Base-by-base conservation (phyloP, 352 stramenopile genomes). In the Elongisporangium undulatum region DNA sequence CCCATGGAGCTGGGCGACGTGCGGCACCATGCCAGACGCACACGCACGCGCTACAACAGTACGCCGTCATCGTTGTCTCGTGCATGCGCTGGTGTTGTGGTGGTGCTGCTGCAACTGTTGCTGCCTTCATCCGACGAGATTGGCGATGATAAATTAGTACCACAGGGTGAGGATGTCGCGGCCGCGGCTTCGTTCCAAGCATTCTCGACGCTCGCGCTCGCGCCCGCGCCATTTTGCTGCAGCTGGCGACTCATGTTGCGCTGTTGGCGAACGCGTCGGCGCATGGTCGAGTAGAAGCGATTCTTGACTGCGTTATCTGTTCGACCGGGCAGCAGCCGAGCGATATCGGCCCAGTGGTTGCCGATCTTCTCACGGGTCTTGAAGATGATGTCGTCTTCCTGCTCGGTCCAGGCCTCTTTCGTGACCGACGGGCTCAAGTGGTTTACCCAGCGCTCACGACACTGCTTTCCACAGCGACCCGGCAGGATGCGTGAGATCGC, bases 291-390 rank as follows among this genome's bases (percentile, higher is more conserved):
- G 61, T 95, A 92, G 59, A 86, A 98, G 0, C 92, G 82, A 66
- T 99, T 99, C 79, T 99, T 99, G 21, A 99, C 94, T 10, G 90
- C 90, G 61, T 99, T 99, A 67, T 99, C 95, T 13, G 95, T 98
- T 34, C 97, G 76, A 2, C 97, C 97, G 21, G 95, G 93, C 29
- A 99, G 76, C 16, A 96, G 67, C 17, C 97, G 97, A 16, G 96
- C 93, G 61, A 99, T 99, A 62, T 98, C 92, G 3, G 92, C 91
- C 97, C 97, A 99, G 61, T 96, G 87, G 69, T 99, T 99, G 6
- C 97, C 97, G 49, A 95, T 89, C 15, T 73, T 69, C 39, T 91
- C 80, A 2, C 79, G 74, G 17, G 80, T 89, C 49, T 73, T 71
- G 56, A 94, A 92, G 55, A 95, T 92, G 51, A 92, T 68, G 53